Percentiles rank a stretch among this genome's conserved stretches.
These are phyloP conservation scores for Vitis hybrid DNA, from an alignment of 177 flowering plant species.

Conservation along the genomic window DNA sequence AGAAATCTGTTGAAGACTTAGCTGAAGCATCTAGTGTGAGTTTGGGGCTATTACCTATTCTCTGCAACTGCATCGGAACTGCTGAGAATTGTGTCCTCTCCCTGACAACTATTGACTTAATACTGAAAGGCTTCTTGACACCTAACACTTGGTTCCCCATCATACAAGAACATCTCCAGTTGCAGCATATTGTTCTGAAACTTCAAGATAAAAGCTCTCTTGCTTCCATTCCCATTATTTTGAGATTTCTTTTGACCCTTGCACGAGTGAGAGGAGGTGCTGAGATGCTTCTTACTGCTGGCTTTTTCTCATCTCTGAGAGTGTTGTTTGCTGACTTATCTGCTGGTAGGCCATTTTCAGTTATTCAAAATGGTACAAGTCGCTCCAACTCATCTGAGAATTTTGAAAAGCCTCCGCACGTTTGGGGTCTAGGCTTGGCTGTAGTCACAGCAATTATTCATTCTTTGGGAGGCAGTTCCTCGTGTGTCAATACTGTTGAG, in stretches of 20 bases:
- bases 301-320: slow-evolving; percentile 60
- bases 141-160: slow-evolving; percentile 80
- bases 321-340: slow-evolving; percentile 42
- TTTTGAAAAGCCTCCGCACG: slow-evolving; percentile 44
- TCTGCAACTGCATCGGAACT: slow-evolving; percentile 49
- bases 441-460: slow-evolving; percentile 69
- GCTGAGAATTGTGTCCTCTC: slow-evolving; percentile 58
- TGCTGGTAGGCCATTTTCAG: slow-evolving; percentile 30
- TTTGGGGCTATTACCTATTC: slow-evolving; percentile 67
- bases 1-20: slow-evolving; percentile 32
- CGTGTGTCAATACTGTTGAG: slow-evolving; percentile 46
- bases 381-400: slow-evolving; percentile 24
- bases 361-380: slow-evolving; percentile 23
- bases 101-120: slow-evolving; percentile 52
- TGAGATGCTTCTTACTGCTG: slow-evolving; percentile 63
- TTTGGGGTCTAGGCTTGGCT: slow-evolving; percentile 86
- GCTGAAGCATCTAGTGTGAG: slow-evolving; percentile 49
- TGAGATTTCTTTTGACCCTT: slow-evolving; percentile 79
- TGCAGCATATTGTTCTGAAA: slow-evolving; percentile 51
- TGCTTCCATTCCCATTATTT: slow-evolving; percentile 40
- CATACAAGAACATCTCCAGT: slow-evolving; percentile 58
- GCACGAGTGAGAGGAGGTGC: slow-evolving; percentile 75
- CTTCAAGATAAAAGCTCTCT: slow-evolving; percentile 53
- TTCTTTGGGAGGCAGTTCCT: slow-evolving; percentile 64
- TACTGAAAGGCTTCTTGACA: slow-evolving; percentile 50